Base-by-base conservation (phyloP, 23 red algal genomes). In the Rhodosorus marinus region DNA sequence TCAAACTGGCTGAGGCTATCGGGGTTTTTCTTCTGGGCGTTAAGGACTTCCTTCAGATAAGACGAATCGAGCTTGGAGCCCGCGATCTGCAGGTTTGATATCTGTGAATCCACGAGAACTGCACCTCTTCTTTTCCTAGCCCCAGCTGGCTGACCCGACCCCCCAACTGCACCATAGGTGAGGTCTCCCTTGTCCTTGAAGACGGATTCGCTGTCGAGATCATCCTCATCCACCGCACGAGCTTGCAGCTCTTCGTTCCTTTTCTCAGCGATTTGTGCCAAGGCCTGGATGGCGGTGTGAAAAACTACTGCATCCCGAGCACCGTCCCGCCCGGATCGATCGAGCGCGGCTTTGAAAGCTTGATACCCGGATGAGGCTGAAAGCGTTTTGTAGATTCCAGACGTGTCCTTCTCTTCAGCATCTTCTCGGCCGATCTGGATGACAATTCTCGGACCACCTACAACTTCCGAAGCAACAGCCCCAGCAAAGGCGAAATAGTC, bases 371-470 rank as follows among this genome's bases (percentile, higher is more conserved):
- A 35, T n/a, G 5, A 17, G 7, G 27, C 45, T n/a, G n/a, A n/a
- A n/a, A n/a, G 66, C 38, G 81, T 32, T 19, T 11, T 49, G 8
- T 20, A 54, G 42, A 58, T 58, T 8, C 49, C 55, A 2, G 30
- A 43, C 3, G 74, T 67, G 40, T 79, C 76, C 0, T 66, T 40
- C 25, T 67, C 48, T 17, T 1, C 45, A 21, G 72, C 72, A 51
- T 98, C 90, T 64, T 98, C 90, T 1, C 90, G 66, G 5, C 90
- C 90, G 5, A 83, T 62, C 52, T 98, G 90, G 20, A 98, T 58
- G 6, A 77, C 70, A 27, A 98, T 81, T 4, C 78, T 56, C 24
- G 90, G 90, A 29, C 79, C 90, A 14, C 72, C 72, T n/a, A 74
- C 57, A 8, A 98, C 54, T 60, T 98, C 90, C 24, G 76, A 29